A percentile compares a stretch with the other conserved stretches of the same genome.
phyloP scores from a whole-genome alignment of 2,329 filamentous ascomycete species.

The Apiospora kogelbergensis region DNA sequence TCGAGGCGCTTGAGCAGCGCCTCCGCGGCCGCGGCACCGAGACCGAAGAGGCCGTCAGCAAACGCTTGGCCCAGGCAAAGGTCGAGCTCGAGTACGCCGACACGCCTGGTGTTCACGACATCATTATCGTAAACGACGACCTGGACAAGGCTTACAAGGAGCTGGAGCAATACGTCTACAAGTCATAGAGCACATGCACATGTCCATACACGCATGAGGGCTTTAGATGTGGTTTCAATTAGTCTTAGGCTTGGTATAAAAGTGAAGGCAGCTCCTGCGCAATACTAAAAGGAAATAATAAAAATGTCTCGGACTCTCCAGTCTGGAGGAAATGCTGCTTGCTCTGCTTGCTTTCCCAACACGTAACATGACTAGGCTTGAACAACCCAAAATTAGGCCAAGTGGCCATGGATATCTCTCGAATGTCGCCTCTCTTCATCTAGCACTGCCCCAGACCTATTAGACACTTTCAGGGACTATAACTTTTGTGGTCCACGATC shows the following conservation, averaged over 20 bases:
- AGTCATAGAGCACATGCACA: conserved; percentile 19
- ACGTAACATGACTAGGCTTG: conserved; percentile 36
- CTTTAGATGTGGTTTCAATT: conserved; percentile 36
- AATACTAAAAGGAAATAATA: conserved; percentile 48
- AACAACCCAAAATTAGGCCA: conserved; percentile 24
- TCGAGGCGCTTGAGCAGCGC: conserved; percentile 71
- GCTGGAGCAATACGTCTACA: conserved; percentile 50
- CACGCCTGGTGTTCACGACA: conserved; percentile 65
- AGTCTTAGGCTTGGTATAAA: conserved; percentile 32
- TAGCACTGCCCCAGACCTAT: conserved; percentile 22
- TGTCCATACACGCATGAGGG: background rate
- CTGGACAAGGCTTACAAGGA: conserved; percentile 52
- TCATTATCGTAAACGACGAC: conserved; percentile 64
- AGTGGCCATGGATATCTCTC: conserved; percentile 10
- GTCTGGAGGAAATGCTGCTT: conserved; percentile 35
- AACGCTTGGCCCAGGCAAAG: conserved; percentile 69
- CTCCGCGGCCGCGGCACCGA: conserved; percentile 78
- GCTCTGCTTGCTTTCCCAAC: conserved; percentile 29
- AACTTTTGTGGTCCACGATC: conserved; percentile 14
- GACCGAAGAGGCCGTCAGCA: conserved; percentile 67
- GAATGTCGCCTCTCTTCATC: conserved; percentile 12
- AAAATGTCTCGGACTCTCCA: conserved; percentile 38
- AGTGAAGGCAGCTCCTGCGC: conserved; percentile 35
- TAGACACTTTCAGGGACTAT: background rate
- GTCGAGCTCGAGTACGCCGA: conserved; percentile 73